These are phyloP conservation scores for Withania somnifera DNA, from an alignment of 305 asterid genomes.

Conservation along the genomic window DNA sequence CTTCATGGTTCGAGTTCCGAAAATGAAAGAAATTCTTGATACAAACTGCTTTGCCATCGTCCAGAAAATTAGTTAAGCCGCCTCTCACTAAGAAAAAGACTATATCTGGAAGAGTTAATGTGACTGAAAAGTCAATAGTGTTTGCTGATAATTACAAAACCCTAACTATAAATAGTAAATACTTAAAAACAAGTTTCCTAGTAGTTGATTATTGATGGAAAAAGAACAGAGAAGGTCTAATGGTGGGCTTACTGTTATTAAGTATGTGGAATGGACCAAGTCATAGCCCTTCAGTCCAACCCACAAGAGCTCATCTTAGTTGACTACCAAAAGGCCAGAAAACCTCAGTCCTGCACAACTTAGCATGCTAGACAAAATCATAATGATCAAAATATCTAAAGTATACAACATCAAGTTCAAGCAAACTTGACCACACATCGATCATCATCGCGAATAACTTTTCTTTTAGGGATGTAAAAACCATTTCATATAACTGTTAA, in stretches of 20 bases:
- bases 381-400: too few relatives aligned
- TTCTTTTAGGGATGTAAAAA: too few relatives aligned
- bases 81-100: background rate
- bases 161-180: background rate
- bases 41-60: background rate
- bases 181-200: background rate
- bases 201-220: background rate
- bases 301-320: background rate
- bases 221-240: background rate
- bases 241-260: background rate
- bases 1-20: fast-evolving
- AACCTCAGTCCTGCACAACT: background rate
- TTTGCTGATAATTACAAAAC: background rate
- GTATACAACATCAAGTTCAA: background rate
- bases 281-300: background rate
- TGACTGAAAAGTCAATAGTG: background rate
- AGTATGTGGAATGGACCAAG: background rate
- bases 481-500: too few relatives aligned
- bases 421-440: background rate
- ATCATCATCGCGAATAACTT: conserved; percentile 37
- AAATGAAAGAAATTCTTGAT: background rate
- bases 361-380: too few relatives aligned
- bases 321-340: conserved; percentile 9
- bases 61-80: background rate
- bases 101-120: background rate